A percentile compares a stretch with the other conserved stretches of the same genome.
These are phyloP conservation scores for Calocybe gambosa DNA, from an alignment of 1,284 basidiomycete species.

Conservation along the genomic window DNA sequence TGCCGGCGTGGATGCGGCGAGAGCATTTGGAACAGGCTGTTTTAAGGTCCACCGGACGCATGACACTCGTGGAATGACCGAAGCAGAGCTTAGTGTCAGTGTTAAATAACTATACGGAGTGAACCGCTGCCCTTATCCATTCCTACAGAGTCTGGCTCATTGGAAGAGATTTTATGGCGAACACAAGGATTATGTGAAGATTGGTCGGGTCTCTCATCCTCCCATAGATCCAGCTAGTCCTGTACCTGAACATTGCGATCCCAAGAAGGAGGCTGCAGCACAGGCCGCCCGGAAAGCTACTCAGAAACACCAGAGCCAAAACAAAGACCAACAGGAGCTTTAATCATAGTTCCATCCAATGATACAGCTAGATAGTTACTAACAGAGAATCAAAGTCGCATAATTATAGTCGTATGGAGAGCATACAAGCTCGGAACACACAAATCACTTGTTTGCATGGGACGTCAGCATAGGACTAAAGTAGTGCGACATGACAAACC, in stretches of 20 bases:
- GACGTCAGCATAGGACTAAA: background rate
- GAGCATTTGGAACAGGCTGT: conserved; percentile 90
- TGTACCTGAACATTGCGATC: conserved; percentile 74
- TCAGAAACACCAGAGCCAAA: conserved; percentile 13
- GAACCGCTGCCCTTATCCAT: conserved; percentile 6
- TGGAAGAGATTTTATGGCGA: conserved; percentile 89
- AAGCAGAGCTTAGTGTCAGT: conserved; percentile 63
- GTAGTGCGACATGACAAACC: conserved; percentile 12
- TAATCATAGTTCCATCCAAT: conserved; percentile 13
- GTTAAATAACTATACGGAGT: background rate
- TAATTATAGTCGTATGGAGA: background rate
- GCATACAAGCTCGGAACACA: background rate
- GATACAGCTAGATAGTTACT: background rate
- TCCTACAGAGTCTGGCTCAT: conserved; percentile 60
- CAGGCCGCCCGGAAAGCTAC: conserved; percentile 19
- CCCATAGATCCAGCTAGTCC: conserved; percentile 78
- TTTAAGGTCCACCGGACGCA: conserved; percentile 87
- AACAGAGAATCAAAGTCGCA: background rate
- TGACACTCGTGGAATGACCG: conserved; percentile 77
- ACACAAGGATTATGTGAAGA: conserved; percentile 70
- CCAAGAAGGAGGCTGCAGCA: conserved; percentile 40
- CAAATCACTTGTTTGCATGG: background rate
- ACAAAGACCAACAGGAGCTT: conserved; percentile 9
- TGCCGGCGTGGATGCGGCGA: conserved; percentile 81
- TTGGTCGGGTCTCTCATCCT: conserved; percentile 69